A percentile compares a stretch with the other conserved stretches of the same genome.
Conservation (phyloP, 2,329 filamentous ascomycete genomes). For the Scedosporium minutisporum region DNA sequence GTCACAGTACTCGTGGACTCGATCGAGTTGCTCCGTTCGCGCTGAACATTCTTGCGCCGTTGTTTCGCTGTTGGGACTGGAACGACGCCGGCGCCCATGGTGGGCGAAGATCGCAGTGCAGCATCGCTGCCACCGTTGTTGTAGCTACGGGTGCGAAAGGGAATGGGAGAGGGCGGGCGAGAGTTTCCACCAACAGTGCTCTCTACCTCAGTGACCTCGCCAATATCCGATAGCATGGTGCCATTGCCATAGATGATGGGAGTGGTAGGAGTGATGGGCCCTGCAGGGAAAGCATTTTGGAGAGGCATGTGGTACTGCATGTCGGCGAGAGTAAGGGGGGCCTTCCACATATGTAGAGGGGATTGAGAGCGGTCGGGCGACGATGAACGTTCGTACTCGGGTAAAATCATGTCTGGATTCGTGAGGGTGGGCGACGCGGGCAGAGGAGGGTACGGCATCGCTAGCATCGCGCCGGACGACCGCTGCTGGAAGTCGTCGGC, state of each 20-base stretch:
- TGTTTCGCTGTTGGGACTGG: slow-evolving; percentile 24
- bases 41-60: slow-evolving; percentile 30
- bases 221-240: slow-evolving; percentile 59
- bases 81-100: slow-evolving; percentile 23
- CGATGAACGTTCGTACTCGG: slow-evolving; percentile 47
- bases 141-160: slow-evolving; percentile 14
- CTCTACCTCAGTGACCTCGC: slow-evolving; percentile 45
- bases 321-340: slow-evolving; percentile 25
- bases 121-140: slow-evolving; percentile 23
- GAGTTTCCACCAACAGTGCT: slow-evolving; percentile 34
- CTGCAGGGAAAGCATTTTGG: slow-evolving; percentile 22
- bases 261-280: slow-evolving; percentile 43
- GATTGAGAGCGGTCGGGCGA: slow-evolving; percentile 41
- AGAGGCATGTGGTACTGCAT: slow-evolving; percentile 22
- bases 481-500: not conserved
- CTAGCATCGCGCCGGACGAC: slow-evolving; percentile 17
- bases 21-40: slow-evolving; percentile 43
- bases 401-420: slow-evolving; percentile 91
- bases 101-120: slow-evolving; percentile 33
- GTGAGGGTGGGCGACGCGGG: slow-evolving; percentile 78
- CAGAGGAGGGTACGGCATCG: slow-evolving; percentile 32
- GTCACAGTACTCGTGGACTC: slow-evolving; percentile 54
- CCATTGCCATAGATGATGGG: slow-evolving; percentile 62
- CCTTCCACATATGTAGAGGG: slow-evolving; percentile 43
- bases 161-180: slow-evolving; percentile 25